These are phyloP conservation scores for Ceratocystis albifundus DNA, from an alignment of 2,329 filamentous ascomycete genomes.

Conservation along the genomic window DNA sequence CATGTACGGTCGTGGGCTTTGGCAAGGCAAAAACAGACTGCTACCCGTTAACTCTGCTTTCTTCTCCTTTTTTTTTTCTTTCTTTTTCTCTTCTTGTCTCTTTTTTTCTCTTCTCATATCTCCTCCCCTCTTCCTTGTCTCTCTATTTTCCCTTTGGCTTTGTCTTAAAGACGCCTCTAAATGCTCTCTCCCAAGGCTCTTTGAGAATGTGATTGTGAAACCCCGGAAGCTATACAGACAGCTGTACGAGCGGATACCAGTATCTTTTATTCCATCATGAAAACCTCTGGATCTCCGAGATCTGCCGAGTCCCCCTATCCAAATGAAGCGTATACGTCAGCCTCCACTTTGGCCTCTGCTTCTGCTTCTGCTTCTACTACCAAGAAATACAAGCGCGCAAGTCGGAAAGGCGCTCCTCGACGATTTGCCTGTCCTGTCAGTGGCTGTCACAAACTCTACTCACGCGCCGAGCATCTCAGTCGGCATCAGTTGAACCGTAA, in stretches of 20 bases:
- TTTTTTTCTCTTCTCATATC: neutral
- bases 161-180: neutral
- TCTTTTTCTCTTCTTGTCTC: neutral
- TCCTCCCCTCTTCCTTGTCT: neutral
- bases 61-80: neutral
- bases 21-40: neutral
- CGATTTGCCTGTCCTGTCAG: conserved; percentile 54
- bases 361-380: neutral
- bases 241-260: neutral
- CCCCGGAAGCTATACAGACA: neutral
- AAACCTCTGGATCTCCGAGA: neutral
- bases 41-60: neutral
- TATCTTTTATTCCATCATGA: neutral
- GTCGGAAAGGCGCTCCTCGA: conserved; percentile 40
- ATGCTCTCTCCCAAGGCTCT: neutral
- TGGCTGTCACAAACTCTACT: conserved; percentile 69
- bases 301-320: neutral
- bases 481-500: conserved; percentile 71
- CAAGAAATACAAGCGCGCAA: conserved; percentile 39
- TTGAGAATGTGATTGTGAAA: neutral
- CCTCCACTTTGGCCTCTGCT: neutral
- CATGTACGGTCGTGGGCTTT: neutral
- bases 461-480: conserved; percentile 68
- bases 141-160: neutral
- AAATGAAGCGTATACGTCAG: neutral